These are phyloP conservation scores for Chaetoscypha palmicola DNA, from an alignment of 2,329 filamentous ascomycete genomes.

Conservation along the genomic window DNA sequence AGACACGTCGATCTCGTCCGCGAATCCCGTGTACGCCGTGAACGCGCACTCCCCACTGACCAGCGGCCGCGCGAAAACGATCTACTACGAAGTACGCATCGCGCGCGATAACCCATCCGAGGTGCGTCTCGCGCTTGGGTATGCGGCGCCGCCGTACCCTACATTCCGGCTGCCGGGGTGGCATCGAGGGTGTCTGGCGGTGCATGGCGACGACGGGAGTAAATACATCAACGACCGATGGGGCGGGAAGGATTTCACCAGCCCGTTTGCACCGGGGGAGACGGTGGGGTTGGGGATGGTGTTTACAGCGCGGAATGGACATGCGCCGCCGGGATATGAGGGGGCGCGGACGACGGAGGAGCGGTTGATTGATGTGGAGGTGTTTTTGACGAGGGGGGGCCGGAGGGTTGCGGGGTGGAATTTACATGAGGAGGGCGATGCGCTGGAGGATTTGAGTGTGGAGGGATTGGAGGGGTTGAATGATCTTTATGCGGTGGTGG, in stretches of 20 bases:
- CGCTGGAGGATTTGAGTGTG: conserved; percentile 52
- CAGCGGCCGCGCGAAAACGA: conserved; percentile 41
- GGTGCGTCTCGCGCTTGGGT: conserved; percentile 58
- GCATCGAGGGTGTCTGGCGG: conserved; percentile 66
- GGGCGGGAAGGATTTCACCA: conserved; percentile 64
- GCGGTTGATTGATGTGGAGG: conserved; percentile 41
- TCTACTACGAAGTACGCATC: conserved; percentile 68
- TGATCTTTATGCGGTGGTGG: conserved; percentile 65
- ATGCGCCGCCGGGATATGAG: conserved; percentile 28
- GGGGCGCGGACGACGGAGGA: conserved; percentile 16
- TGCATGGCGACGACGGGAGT: conserved; percentile 76
- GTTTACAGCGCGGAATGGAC: conserved; percentile 34
- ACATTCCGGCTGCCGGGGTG: conserved; percentile 72
- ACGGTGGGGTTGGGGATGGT: conserved; percentile 67
- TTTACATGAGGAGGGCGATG: conserved; percentile 67
- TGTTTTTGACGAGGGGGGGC: conserved; percentile 68
- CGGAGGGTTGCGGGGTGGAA: conserved; percentile 56
- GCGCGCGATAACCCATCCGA: conserved; percentile 35
- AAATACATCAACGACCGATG: conserved; percentile 68
- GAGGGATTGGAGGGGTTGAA: conserved; percentile 63
- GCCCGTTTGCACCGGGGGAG: conserved; percentile 56
- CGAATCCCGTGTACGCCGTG: conserved; percentile 62
- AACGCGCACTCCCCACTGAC: conserved; percentile 49
- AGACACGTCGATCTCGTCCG: conserved; percentile 60
- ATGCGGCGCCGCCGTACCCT: conserved; percentile 67